Percentiles rank a stretch among this genome's conserved stretches.
Conservation (phyloP, 805 yeast genomes). For the Ogataea paraovalis region DNA sequence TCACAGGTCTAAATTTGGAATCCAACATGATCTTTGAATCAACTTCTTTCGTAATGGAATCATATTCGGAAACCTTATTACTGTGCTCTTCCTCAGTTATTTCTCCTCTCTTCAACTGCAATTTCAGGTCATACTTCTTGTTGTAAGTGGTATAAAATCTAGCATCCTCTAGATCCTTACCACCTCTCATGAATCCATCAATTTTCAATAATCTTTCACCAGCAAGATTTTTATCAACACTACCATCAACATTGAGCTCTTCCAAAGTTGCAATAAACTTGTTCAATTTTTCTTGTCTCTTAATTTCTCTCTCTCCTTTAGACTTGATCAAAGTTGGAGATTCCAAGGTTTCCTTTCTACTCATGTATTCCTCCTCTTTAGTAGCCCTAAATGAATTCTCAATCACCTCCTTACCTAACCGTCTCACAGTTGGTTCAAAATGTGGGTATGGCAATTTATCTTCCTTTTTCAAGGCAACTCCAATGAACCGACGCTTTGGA, state of each 20-base stretch:
- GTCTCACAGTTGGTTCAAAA: slow-evolving; percentile 80
- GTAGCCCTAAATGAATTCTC: slow-evolving; percentile 46
- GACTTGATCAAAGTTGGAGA: slow-evolving; percentile 46
- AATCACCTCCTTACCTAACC: slow-evolving; percentile 69
- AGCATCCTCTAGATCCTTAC: slow-evolving; percentile 55
- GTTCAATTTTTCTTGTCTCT: slow-evolving; percentile 31
- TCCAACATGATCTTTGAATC: slow-evolving; percentile 50
- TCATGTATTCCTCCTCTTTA: slow-evolving; percentile 56
- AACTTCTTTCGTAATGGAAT: slow-evolving; percentile 33
- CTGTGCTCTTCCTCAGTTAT: slow-evolving; percentile 27
- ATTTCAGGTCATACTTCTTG: slow-evolving; percentile 39
- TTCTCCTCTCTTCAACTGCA: slow-evolving; percentile 37
- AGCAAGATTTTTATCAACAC: slow-evolving; percentile 35
- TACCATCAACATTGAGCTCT: slow-evolving; percentile 19
- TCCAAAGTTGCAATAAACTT: slow-evolving; percentile 32
- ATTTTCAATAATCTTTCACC: slow-evolving; percentile 51
- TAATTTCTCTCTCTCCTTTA: slow-evolving; percentile 37
- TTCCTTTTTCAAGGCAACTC: slow-evolving; percentile 70
- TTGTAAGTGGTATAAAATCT: slow-evolving; percentile 53
- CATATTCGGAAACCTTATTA: slow-evolving; percentile 29
- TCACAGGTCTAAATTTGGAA: slow-evolving; percentile 36
- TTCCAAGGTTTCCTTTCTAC: slow-evolving; percentile 62
- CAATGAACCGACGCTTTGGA: slow-evolving; percentile 86
- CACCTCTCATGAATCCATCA: slow-evolving; percentile 54
- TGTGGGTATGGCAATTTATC: slow-evolving; percentile 79